These are phyloP conservation scores for Boletellus ananiceps DNA, from an alignment of 768 basidiomycete species.

Conservation along the genomic window DNA sequence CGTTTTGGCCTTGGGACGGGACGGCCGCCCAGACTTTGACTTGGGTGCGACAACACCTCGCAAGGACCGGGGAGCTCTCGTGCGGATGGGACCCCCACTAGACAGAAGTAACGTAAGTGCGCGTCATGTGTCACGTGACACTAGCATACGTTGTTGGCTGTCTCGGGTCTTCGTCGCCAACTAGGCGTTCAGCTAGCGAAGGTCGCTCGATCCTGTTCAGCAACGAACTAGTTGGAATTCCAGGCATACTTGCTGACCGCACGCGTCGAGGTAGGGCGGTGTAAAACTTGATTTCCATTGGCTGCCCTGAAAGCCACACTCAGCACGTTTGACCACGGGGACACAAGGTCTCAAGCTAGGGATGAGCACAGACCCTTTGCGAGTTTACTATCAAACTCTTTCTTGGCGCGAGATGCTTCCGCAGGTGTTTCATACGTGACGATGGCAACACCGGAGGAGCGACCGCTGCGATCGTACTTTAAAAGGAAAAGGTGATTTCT, in stretches of 20 bases:
- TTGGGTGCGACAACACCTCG: slow-evolving; percentile 11
- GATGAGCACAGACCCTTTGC: slow-evolving; percentile 62
- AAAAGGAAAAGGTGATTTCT: slow-evolving; percentile 44
- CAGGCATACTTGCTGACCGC: slow-evolving; percentile 45
- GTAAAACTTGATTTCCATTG: slow-evolving; percentile 69
- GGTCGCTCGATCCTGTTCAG: slow-evolving; percentile 74
- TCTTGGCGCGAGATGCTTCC: slow-evolving; percentile 81
- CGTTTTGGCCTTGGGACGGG: slow-evolving; percentile 57
- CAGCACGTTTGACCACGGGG: not conserved
- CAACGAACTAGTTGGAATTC: slow-evolving; percentile 49
- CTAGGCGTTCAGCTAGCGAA: slow-evolving; percentile 62
- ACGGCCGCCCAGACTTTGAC: slow-evolving; percentile 23
- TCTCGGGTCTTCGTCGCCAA: slow-evolving; percentile 38
- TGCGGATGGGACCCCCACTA: slow-evolving; percentile 44
- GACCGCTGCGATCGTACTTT: slow-evolving; percentile 95
- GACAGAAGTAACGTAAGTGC: not conserved
- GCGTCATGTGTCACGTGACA: not conserved
- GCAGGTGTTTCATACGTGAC: slow-evolving; percentile 72
- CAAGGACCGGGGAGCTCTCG: slow-evolving; percentile 24
- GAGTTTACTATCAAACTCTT: slow-evolving; percentile 79
- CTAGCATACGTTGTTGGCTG: slow-evolving; percentile 8
- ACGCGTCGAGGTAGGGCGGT: slow-evolving; percentile 40
- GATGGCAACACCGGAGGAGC: slow-evolving; percentile 79
- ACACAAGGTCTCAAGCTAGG: not conserved
- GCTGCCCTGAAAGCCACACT: slow-evolving; percentile 53